Evolutionary conservation across 2,329 filamentous ascomycete genomes (phyloP).

Genomic region (Spiromastix sp.): DNA sequence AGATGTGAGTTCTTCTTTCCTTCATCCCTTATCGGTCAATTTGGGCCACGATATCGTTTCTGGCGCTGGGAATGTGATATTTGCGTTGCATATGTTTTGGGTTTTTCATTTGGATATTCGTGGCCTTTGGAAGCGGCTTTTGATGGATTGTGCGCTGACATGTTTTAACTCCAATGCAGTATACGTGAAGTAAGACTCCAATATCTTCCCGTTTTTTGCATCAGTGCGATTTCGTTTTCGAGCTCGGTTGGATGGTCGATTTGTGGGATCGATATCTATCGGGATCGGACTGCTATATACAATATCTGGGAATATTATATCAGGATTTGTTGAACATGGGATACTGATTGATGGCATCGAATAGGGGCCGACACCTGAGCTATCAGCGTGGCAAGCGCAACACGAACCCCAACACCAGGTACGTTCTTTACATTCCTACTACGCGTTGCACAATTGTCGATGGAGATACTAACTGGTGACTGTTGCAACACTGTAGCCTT

Average conservation of each 20-base stretch:
- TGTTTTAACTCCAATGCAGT: slow-evolving; percentile 41
- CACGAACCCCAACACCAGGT: slow-evolving; percentile 74
- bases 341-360: slow-evolving; percentile 11
- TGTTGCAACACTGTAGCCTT: slow-evolving; percentile 46
- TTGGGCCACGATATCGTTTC: slow-evolving; percentile 1
- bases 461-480: no score
- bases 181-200: slow-evolving; percentile 74
- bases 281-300: no score
- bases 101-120: slow-evolving; percentile 6
- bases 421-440: slow-evolving; percentile 6
- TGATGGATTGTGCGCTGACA: slow-evolving; percentile 21
- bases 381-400: slow-evolving; percentile 93
- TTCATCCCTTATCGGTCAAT: no score
- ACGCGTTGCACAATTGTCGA: neutral
- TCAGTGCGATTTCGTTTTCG: no score
- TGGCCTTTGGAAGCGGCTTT: slow-evolving; percentile 8
- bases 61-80: no score
- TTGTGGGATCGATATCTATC: no score
- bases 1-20: slow-evolving; percentile 54
- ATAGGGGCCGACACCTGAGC: slow-evolving; percentile 92
- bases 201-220: slow-evolving; percentile 13
- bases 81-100: no score
- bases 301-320: no score
- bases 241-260: no score
- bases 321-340: no score